Percentiles rank a stretch among this genome's conserved stretches.
These are phyloP conservation scores for Russula sp. DNA, from an alignment of 768 basidiomycete genomes.

Conservation along the genomic window DNA sequence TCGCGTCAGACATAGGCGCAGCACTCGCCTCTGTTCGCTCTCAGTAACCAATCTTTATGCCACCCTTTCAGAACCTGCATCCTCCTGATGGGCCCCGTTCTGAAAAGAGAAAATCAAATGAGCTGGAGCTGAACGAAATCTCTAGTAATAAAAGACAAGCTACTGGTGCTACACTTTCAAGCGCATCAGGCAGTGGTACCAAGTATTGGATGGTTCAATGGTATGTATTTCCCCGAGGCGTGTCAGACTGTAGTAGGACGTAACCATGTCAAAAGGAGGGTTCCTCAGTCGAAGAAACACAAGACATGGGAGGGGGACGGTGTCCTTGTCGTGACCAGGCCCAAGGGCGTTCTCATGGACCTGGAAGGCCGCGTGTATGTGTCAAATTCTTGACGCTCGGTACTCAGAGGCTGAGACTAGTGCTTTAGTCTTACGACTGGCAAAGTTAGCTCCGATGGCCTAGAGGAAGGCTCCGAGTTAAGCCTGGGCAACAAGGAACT, in stretches of 20 bases:
- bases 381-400: background rate
- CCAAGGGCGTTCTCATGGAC: slow-evolving; percentile 52
- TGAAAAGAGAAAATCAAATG: slow-evolving; percentile 33
- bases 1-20: background rate
- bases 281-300: slow-evolving; percentile 73
- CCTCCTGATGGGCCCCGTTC: slow-evolving; percentile 8
- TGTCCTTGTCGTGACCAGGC: slow-evolving; percentile 51
- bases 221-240: slow-evolving; percentile 38
- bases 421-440: slow-evolving; percentile 49
- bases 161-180: slow-evolving; percentile 13
- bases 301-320: slow-evolving; percentile 90
- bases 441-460: slow-evolving; percentile 40
- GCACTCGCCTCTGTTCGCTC: background rate
- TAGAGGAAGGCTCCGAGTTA: slow-evolving; percentile 43
- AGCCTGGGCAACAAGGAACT: slow-evolving; percentile 56
- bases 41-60: slow-evolving; percentile 15
- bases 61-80: slow-evolving; percentile 24
- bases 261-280: slow-evolving; percentile 50
- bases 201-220: slow-evolving; percentile 80
- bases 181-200: slow-evolving; percentile 33
- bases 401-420: slow-evolving; percentile 4
- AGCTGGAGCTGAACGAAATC: slow-evolving; percentile 24
- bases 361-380: slow-evolving; percentile 63
- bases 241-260: background rate
- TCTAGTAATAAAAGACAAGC: slow-evolving; percentile 32